Evolutionary conservation across 345 rosid genomes (phyloP).

Genomic region (Trapa bicornis): DNA sequence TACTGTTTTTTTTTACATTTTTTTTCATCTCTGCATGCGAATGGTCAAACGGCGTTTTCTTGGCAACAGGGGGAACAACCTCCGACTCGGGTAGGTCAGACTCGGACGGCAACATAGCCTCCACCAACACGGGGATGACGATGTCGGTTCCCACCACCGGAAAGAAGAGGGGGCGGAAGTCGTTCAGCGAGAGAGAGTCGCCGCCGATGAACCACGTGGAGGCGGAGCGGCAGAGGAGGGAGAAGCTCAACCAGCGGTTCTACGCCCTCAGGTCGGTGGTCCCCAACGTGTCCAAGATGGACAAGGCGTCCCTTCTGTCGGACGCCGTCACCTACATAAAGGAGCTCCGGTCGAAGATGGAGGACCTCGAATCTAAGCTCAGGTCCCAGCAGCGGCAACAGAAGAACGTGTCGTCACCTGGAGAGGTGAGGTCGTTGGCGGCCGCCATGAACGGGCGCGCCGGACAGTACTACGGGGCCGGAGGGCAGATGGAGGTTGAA

Average conservation of each 20-base stretch:
- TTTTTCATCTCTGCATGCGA: too few relatives aligned
- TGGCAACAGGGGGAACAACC: conserved; percentile 14
- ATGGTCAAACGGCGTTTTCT: too few relatives aligned
- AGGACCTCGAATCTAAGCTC: conserved; percentile 32
- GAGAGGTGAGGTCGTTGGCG: background rate
- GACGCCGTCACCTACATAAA: conserved; percentile 64
- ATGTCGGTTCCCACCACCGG: background rate
- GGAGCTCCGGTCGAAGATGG: conserved; percentile 40
- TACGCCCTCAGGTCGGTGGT: conserved; percentile 71
- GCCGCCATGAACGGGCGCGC: background rate
- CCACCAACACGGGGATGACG: background rate
- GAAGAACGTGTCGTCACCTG: background rate
- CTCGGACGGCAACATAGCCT: background rate
- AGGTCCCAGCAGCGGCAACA: background rate
- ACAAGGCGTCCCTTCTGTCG: conserved; percentile 66
- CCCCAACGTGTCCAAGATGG: conserved; percentile 85
- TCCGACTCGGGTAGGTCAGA: conserved; percentile 24
- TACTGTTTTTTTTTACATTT: too few relatives aligned
- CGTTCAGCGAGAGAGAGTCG: conserved; percentile 18
- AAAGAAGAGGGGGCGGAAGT: conserved; percentile 16
- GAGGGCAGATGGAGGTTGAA: conserved; percentile 21
- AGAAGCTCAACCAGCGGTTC: conserved; percentile 65
- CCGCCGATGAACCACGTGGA: conserved; percentile 49
- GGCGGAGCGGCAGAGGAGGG: conserved; percentile 75
- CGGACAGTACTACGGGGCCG: background rate